Conservation (phyloP, 176 grass and related monocot species). For the Cenchrus purpureus region DNA sequence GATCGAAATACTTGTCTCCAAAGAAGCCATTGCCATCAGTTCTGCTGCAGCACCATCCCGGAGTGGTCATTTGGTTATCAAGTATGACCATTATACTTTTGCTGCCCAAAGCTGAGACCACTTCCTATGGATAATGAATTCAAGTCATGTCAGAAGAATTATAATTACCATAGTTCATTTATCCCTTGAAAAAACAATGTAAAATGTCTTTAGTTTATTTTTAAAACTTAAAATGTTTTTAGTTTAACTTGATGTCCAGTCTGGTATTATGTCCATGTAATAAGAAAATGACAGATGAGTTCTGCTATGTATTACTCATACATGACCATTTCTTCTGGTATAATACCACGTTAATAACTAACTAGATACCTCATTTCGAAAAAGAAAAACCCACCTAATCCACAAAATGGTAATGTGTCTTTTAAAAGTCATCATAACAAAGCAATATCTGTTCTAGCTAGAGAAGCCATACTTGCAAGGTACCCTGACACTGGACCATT, state of each 20-base stretch:
- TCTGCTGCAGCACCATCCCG: slow-evolving; percentile 85
- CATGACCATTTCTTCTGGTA: slow-evolving; percentile 15
- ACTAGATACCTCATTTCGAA: slow-evolving; percentile 8
- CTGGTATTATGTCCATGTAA: slow-evolving; percentile 8
- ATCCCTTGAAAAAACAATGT: background rate
- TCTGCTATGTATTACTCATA: background rate
- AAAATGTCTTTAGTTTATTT: background rate
- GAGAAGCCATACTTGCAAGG: slow-evolving; percentile 44
- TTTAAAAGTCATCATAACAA: slow-evolving; percentile 31
- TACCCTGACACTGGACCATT: slow-evolving; percentile 46
- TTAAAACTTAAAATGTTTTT: background rate
- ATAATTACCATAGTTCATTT: background rate
- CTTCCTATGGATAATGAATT: slow-evolving; percentile 57
- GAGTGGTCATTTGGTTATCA: slow-evolving; percentile 94
- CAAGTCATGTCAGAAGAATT: slow-evolving; percentile 13
- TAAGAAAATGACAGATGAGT: background rate
- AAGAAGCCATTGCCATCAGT: slow-evolving; percentile 83
- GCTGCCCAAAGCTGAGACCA: slow-evolving; percentile 69
- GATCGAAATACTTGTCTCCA: slow-evolving; percentile 88
- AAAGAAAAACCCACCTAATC: slow-evolving; percentile 40
- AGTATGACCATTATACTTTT: slow-evolving; percentile 92
- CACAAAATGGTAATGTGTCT: background rate
- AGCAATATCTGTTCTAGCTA: slow-evolving; percentile 16
- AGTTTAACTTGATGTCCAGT: slow-evolving; percentile 5
- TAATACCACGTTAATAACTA: background rate